Evolutionary conservation across 805 yeast genomes (phyloP).

Genomic region (Wickerhamiella dianesei): DNA sequence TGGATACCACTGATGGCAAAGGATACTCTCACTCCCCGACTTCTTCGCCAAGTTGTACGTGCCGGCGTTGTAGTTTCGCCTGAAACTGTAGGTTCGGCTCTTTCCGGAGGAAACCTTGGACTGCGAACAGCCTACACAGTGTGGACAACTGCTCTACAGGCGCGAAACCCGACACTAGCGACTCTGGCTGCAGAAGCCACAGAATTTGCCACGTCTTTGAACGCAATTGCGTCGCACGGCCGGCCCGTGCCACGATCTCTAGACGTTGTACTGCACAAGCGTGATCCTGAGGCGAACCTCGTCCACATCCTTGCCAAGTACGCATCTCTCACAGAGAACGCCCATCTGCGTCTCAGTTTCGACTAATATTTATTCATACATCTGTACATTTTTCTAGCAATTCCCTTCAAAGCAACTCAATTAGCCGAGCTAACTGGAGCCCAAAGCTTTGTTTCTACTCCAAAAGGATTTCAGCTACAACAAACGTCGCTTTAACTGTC

Average conservation of each 20-base stretch:
- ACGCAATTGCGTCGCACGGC: not conserved
- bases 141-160: not conserved
- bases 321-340: not conserved
- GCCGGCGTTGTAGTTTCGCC: conserved; percentile 1
- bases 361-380: not conserved
- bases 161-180: not conserved
- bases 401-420: too few relatives aligned
- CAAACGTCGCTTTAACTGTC: too few relatives aligned
- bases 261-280: not conserved
- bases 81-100: not conserved
- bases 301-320: not conserved
- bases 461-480: too few relatives aligned
- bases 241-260: not conserved
- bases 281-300: not conserved
- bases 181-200: not conserved
- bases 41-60: not conserved
- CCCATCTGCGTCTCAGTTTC: not conserved
- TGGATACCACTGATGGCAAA: not conserved
- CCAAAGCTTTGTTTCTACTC: too few relatives aligned
- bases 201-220: not conserved
- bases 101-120: not conserved
- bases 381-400: too few relatives aligned
- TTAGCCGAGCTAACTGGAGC: too few relatives aligned
- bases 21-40: not conserved
- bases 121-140: not conserved